These are phyloP conservation scores for Gentiana macrophylla DNA, from an alignment of 257 asterid species.

Conservation along the genomic window DNA sequence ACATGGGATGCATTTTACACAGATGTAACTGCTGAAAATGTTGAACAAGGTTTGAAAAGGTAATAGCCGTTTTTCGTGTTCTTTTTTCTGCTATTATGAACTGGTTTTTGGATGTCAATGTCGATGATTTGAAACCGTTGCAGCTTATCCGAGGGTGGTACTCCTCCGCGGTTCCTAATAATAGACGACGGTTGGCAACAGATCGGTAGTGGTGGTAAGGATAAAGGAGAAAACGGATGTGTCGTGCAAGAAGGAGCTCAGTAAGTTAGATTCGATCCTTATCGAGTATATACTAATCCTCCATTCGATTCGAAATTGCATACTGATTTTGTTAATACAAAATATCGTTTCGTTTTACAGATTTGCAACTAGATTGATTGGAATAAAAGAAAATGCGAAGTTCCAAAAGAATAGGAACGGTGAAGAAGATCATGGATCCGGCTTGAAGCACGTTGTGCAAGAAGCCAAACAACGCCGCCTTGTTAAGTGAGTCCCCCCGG, in stretches of 20 bases:
- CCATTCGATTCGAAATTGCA: too few species aligned
- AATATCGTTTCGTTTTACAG: slow-evolving; percentile 24
- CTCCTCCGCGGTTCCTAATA: slow-evolving; percentile 87
- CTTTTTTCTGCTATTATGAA: slow-evolving; percentile 1
- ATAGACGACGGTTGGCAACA: slow-evolving; percentile 99
- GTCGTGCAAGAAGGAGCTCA: slow-evolving; percentile 90
- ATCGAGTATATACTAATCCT: neutral
- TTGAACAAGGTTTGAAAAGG: slow-evolving; percentile 87
- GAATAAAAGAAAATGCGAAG: slow-evolving; percentile 77
- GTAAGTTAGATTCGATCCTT: slow-evolving; percentile 16
- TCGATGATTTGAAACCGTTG: neutral
- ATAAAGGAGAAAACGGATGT: slow-evolving; percentile 19
- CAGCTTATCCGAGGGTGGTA: slow-evolving; percentile 88
- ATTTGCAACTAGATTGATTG: slow-evolving; percentile 77
- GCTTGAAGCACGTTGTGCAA: slow-evolving; percentile 60
- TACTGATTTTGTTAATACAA: too few species aligned
- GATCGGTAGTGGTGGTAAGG: slow-evolving; percentile 60
- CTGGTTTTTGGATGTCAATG: neutral
- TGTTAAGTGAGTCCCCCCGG: slow-evolving; percentile 43
- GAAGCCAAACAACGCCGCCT: slow-evolving; percentile 53
- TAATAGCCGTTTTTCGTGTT: slow-evolving; percentile 11
- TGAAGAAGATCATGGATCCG: slow-evolving; percentile 34
- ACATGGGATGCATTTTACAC: slow-evolving; percentile 99
- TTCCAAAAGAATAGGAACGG: slow-evolving; percentile 45
- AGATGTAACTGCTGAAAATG: slow-evolving; percentile 96